Evolutionary conservation across 345 rosid species (phyloP).

Genomic region (Syzygium aromaticum): DNA sequence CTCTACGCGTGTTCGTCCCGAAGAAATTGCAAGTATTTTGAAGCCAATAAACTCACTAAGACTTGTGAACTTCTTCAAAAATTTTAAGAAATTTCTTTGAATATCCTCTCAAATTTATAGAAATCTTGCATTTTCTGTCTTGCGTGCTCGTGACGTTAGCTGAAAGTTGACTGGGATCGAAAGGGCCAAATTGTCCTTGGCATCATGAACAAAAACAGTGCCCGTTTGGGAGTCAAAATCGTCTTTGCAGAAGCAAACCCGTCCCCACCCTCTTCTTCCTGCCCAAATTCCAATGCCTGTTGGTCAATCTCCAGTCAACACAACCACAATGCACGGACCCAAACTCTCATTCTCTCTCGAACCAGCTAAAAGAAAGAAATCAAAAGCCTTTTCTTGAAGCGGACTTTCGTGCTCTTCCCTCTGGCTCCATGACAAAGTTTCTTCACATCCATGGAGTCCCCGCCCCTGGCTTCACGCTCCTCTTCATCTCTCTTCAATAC

Average conservation of each 20-base stretch:
- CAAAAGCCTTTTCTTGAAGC: not conserved
- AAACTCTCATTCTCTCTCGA: not conserved
- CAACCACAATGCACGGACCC: not conserved
- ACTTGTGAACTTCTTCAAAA: not conserved
- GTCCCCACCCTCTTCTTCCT: not conserved
- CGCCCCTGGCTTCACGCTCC: not conserved
- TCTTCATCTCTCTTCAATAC: not conserved
- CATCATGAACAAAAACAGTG: not conserved
- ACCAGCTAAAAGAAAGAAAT: not conserved
- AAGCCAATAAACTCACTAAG: not conserved
- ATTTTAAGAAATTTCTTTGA: rapidly evolving
- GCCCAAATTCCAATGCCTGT: not conserved
- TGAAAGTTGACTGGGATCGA: not conserved
- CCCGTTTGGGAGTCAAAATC: not conserved
- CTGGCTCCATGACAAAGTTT: not conserved
- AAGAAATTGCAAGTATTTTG: not conserved
- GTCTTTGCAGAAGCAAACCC: not conserved
- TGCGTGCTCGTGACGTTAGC: not conserved
- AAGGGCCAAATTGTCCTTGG: not conserved
- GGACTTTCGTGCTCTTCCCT: not conserved
- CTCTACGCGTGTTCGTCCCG: rapidly evolving
- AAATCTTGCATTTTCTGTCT: not conserved
- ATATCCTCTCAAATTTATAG: not conserved
- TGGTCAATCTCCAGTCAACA: not conserved
- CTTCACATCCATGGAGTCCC: not conserved